phyloP scores from a whole-genome alignment of 768 basidiomycete species.

The Podaxis sp. region DNA sequence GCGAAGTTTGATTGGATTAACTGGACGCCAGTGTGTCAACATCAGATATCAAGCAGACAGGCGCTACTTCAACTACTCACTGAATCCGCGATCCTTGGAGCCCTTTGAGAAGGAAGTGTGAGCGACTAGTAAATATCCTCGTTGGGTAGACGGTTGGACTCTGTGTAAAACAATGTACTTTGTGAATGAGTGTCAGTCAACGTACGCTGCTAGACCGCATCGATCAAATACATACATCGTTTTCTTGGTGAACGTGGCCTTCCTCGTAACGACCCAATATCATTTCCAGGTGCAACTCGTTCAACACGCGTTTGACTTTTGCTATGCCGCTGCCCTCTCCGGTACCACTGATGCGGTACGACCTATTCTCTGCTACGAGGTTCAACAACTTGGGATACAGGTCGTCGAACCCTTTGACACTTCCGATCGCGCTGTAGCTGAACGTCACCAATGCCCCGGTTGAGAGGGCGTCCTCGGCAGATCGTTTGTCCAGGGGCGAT shows the following conservation, averaged over 20 bases:
- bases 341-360: slow-evolving; percentile 67
- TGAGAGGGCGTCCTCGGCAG: slow-evolving; percentile 92
- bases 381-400: slow-evolving; percentile 93
- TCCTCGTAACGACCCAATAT: slow-evolving; percentile 81
- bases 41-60: not conserved
- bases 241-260: slow-evolving; percentile 96
- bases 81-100: slow-evolving; percentile 71
- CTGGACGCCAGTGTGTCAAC: slow-evolving; percentile 32
- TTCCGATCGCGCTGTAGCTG: slow-evolving; percentile 82
- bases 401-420: slow-evolving; percentile 97
- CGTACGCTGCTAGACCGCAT: not conserved
- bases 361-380: slow-evolving; percentile 78
- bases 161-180: slow-evolving; percentile 94
- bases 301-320: slow-evolving; percentile 66
- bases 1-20: slow-evolving; percentile 79
- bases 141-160: slow-evolving; percentile 85
- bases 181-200: not conserved
- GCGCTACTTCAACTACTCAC: slow-evolving; percentile 38
- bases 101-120: slow-evolving; percentile 91
- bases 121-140: slow-evolving; percentile 88
- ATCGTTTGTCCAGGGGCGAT: slow-evolving; percentile 82
- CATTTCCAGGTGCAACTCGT: slow-evolving; percentile 90
- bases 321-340: slow-evolving; percentile 54
- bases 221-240: slow-evolving; percentile 62
- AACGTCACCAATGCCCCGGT: slow-evolving; percentile 93